Evolutionary conservation across 192 early-diverging fungal species (phyloP).

Genomic region (Pilaira anomala): DNA sequence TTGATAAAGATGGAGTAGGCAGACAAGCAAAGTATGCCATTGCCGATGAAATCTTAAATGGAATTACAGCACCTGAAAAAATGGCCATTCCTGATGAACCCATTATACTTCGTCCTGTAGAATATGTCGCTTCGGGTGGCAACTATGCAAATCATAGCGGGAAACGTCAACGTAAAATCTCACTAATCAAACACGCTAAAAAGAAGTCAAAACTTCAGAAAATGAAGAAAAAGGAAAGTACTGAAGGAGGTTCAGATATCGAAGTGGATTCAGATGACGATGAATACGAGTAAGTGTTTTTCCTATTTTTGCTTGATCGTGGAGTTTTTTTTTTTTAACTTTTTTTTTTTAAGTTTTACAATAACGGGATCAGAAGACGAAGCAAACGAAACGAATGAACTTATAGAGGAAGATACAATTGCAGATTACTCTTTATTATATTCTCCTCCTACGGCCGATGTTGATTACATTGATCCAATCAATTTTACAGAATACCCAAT

Average conservation of each 20-base stretch:
- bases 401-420: constrained; percentile 34
- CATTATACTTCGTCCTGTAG: constrained; percentile 27
- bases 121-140: constrained; percentile 3
- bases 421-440: constrained; percentile 31
- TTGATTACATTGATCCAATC: constrained; percentile 31
- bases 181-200: not conserved
- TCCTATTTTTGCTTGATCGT: too few species aligned
- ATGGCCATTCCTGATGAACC: constrained; percentile 35
- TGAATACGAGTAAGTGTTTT: constrained; percentile 21
- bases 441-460: constrained; percentile 24
- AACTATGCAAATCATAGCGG: constrained; percentile 4
- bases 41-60: constrained; percentile 34
- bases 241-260: constrained; percentile 20
- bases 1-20: constrained; percentile 35
- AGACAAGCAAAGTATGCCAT: constrained; percentile 40
- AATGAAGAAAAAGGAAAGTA: constrained; percentile 9
- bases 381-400: not conserved
- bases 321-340: not conserved
- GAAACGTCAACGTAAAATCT: constrained; percentile 9
- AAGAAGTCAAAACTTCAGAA: constrained; percentile 1
- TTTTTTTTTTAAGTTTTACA: not conserved
- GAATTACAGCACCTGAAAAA: constrained; percentile 17
- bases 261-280: constrained; percentile 31
- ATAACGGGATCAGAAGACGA: not conserved
- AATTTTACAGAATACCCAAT: constrained; percentile 39